Evolutionary conservation across 345 rosid species (phyloP), one percentile per base, ranked within the genome.

Genomic region (Angophora floribunda): DNA sequence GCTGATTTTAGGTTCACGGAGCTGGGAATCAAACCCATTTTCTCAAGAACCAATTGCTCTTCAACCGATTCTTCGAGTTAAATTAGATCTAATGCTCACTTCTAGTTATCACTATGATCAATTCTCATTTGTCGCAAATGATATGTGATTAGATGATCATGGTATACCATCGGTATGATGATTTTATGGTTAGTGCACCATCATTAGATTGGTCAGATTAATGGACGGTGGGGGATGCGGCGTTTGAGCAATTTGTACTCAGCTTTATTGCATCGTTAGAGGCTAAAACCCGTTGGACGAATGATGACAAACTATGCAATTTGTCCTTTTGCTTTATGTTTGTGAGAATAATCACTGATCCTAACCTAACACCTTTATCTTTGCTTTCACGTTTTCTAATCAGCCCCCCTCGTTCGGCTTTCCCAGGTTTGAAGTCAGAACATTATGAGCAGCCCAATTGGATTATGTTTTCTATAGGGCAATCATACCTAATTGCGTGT

Each of bases 21-120:
- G 19, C 0, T 0, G 0, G 1, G 12, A 75, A 16, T 5, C 4
- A 3, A 10, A 22, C 26, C 28, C 8, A 6, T 19, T 10, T 75
- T 36, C 49, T 4, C 8, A 19, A 36, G 2, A 19, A 41, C 0
- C 4, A 2, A 12, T 19, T 2, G 0, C 82, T 36, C 26, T 1
- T 17, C 41, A 11, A 41, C 0, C 0, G 28, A 6, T 19, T 19
- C n/a, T 22, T 41, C 0, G 5, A 7, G 45, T 10, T 9, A 12
- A 75, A 10, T 1, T 6, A 3, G 14, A 75, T 1, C 8, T 11
- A 9, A 12, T 75, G 82, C 82, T 75, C 7, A 19, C 7, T 49
- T 26, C 26, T 10, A 19, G 4, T 17, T 36, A 41, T 75, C 26
- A 36, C 80, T 10, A 15, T 3, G 10, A 3, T 36, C 7, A 41